Conservation (phyloP, 148 eudicot species). For the Cornus kousa region DNA sequence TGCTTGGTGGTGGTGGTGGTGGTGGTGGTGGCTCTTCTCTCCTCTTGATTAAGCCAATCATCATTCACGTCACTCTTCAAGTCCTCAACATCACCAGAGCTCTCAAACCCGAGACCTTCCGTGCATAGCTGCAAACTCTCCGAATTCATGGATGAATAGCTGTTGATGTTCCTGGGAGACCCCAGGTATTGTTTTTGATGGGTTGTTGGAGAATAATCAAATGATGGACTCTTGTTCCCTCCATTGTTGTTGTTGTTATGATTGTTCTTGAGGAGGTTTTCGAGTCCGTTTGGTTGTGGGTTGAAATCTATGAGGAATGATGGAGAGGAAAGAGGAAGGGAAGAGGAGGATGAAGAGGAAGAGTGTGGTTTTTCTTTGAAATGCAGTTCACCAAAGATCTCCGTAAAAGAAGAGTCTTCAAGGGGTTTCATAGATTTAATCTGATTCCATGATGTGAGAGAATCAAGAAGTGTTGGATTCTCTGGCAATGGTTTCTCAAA, state of each 20-base stretch:
- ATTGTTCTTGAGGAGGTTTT: neutral
- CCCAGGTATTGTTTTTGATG: constrained; percentile 1
- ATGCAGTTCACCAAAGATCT: constrained; percentile 64
- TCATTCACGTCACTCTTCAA: constrained; percentile 14
- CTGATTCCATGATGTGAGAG: constrained; percentile 56
- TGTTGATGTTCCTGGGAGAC: constrained; percentile 41
- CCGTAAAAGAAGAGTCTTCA: constrained; percentile 53
- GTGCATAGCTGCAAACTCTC: constrained; percentile 79
- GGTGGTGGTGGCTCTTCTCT: constrained; percentile 2
- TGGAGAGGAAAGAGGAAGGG: neutral
- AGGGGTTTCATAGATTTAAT: constrained; percentile 33
- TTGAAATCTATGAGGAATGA: neutral
- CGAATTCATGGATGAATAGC: constrained; percentile 56
- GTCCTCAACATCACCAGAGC: constrained; percentile 66
- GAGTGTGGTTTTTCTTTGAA: constrained; percentile 34
- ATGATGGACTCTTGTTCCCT: neutral
- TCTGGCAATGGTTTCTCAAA: constrained; percentile 50
- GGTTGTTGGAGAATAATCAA: constrained; percentile 8
- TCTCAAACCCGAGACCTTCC: constrained; percentile 88
- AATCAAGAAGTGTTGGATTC: constrained; percentile 42
- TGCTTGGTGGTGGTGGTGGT: constrained; percentile 12
- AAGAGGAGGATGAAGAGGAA: constrained; percentile 4
- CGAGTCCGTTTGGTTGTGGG: neutral
- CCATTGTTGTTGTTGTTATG: neutral
- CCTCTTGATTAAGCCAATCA: constrained; percentile 1